Base-by-base conservation (phyloP, 805 yeast species). In the Ogataea zsoltii region DNA sequence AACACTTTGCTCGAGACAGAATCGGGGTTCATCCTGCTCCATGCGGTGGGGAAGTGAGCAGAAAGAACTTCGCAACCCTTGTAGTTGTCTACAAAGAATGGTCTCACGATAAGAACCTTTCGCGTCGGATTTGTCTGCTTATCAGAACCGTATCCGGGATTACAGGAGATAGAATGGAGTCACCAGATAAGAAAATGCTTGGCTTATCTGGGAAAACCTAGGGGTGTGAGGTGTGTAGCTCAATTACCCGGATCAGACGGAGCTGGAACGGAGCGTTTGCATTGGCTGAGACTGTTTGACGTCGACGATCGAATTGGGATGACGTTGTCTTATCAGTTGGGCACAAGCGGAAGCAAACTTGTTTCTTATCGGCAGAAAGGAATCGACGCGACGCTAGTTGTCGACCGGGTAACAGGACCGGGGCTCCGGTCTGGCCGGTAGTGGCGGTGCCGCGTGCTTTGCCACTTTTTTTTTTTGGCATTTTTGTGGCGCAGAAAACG, bases 111-210 rank as follows among this genome's bases (percentile, higher is more conserved):
- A 11, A 35, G 19, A 14, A 9, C 3, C 18, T 35, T 16, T 25
- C 18, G 39, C 29, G 29, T 23, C 16, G 28, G 21, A 14, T 4
- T 4, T 10, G 29, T 17, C 15, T 12, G 16, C 41, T 29, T 37
- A 37, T 29, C 40, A 19, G 17, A n/a, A 11, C 18, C 16, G 7
- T 19, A 19, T 23, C 16, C n/a, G 15, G 5, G 17, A 26, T 15
- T 35, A n/a, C 21, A 7, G 17, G 42, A 23, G 40, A 32, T 12
- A 16, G 26, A 37, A 26, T 37, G 40, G 40, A 32, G 9, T 15
- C 21, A 9, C 12, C 14, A 28, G 40, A 37, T 28, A 28, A 26
- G 40, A 15, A n/a, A 14, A 25, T 37, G 40, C 40, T 26, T 18
- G 40, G 15, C 40, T 37, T 37, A 37, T 25, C 31, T 37, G 9